These are phyloP conservation scores for Aspergillus kassunensis DNA, from an alignment of 495 filamentous ascomycete genomes.

Conservation along the genomic window DNA sequence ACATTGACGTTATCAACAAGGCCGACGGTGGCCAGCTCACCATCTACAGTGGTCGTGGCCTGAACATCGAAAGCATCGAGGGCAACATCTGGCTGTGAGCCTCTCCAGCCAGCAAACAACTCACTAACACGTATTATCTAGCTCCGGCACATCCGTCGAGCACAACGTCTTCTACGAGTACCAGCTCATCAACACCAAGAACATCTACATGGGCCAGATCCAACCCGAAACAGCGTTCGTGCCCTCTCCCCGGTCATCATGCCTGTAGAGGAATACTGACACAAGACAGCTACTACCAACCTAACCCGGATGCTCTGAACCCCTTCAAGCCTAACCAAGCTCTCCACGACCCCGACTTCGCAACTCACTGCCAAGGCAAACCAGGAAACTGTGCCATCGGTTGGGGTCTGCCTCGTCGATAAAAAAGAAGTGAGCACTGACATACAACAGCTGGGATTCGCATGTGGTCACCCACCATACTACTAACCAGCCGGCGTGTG, in stretches of 20 bases:
- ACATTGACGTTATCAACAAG: constrained; percentile 48
- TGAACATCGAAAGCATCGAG: constrained; percentile 52
- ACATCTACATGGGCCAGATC: constrained; percentile 70
- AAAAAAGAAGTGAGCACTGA: too few species aligned
- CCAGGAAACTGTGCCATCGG: constrained; percentile 56
- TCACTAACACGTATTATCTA: not conserved
- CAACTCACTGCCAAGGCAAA: constrained; percentile 37
- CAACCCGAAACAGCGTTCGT: constrained; percentile 72
- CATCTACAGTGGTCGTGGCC: constrained; percentile 64
- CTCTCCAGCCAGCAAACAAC: not conserved
- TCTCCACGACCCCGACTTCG: constrained; percentile 58
- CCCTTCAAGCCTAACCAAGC: constrained; percentile 44
- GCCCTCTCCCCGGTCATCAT: not conserved
- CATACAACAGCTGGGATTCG: too few species aligned
- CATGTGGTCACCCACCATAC: too few species aligned
- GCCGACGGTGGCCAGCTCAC: constrained; percentile 56
- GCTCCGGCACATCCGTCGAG: constrained; percentile 68
- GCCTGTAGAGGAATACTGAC: not conserved
- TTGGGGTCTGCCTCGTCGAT: constrained; percentile 54
- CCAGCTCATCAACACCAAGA: constrained; percentile 64
- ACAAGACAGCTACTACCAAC: constrained; percentile 58
- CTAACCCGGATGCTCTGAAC: constrained; percentile 54
- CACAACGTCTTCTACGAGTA: constrained; percentile 81
- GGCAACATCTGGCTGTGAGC: constrained; percentile 55
- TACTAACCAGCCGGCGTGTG: too few species aligned